These are phyloP conservation scores for Phylloporus sp. DNA, from an alignment of 1,284 basidiomycete genomes.

Conservation along the genomic window DNA sequence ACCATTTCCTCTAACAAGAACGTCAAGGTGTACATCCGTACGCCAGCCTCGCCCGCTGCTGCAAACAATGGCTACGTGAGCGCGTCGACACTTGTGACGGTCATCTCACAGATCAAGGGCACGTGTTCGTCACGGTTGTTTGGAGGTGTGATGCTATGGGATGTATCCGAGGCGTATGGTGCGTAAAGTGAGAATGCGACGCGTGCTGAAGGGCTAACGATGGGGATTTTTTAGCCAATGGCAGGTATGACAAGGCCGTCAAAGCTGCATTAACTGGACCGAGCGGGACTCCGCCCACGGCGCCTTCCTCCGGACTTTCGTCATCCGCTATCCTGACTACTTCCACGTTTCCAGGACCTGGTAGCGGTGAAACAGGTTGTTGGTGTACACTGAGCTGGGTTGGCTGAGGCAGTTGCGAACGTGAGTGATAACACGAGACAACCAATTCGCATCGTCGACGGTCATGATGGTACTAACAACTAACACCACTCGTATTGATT, in stretches of 20 bases:
- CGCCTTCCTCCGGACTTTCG: too few relatives aligned
- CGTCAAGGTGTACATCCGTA: slow-evolving; percentile 68
- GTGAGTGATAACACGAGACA: background rate
- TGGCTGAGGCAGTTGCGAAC: slow-evolving; percentile 6
- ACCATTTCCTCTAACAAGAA: slow-evolving; percentile 57
- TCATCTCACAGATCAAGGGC: slow-evolving; percentile 47
- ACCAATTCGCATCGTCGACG: background rate
- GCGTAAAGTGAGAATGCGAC: background rate
- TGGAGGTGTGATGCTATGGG: slow-evolving; percentile 74
- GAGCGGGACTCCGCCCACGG: slow-evolving; percentile 7
- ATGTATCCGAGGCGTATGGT: slow-evolving; percentile 64
- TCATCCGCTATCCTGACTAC: too few relatives aligned
- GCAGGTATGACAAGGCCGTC: slow-evolving; percentile 52
- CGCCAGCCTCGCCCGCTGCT: slow-evolving; percentile 53
- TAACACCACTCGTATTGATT: background rate
- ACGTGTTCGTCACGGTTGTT: slow-evolving; percentile 67
- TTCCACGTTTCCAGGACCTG: too few relatives aligned
- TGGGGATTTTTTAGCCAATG: slow-evolving; percentile 45
- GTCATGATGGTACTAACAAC: background rate
- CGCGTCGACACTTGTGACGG: slow-evolving; percentile 46
- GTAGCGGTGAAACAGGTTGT: slow-evolving; percentile 35
- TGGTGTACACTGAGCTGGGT: background rate
- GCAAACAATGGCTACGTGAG: slow-evolving; percentile 57
- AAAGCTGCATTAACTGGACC: slow-evolving; percentile 51
- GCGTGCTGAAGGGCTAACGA: background rate